Conservation (phyloP, 202 grass and related monocot species). For the Eragrostis tef region DNA sequence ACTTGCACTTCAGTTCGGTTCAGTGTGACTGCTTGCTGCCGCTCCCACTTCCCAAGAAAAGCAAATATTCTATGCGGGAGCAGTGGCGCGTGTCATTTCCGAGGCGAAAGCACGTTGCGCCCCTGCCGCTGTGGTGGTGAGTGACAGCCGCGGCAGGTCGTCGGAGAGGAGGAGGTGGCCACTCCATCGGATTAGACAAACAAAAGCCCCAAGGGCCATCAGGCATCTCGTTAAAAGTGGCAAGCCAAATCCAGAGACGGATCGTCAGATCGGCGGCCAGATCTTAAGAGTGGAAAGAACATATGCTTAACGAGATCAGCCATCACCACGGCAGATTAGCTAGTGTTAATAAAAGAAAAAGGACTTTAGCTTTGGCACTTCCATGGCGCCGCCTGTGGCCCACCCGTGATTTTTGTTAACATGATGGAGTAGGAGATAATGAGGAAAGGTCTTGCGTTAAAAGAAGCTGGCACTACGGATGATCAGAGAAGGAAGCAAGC, state of each 20-base stretch:
- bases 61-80: conserved; percentile 60
- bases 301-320: conserved; percentile 37
- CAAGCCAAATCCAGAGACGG: conserved; percentile 49
- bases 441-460: background rate
- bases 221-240: conserved; percentile 41
- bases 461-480: conserved; percentile 15
- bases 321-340: conserved; percentile 37
- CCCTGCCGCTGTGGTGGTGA: background rate
- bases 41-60: conserved; percentile 63
- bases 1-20: conserved; percentile 47
- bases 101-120: conserved; percentile 73
- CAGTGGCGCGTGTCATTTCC: conserved; percentile 73
- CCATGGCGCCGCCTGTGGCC: background rate
- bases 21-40: conserved; percentile 29
- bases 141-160: background rate
- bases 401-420: conserved; percentile 17
- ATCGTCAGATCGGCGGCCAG: conserved; percentile 47
- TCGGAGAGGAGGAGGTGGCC: background rate
- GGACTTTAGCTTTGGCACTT: conserved; percentile 43
- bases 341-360: conserved; percentile 14
- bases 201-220: conserved; percentile 25
- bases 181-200: conserved; percentile 45
- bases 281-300: conserved; percentile 52
- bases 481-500: background rate
- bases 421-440: background rate